Evolutionary conservation across 768 basidiomycete species (phyloP).

Genomic region (Agrocybe praecox): DNA sequence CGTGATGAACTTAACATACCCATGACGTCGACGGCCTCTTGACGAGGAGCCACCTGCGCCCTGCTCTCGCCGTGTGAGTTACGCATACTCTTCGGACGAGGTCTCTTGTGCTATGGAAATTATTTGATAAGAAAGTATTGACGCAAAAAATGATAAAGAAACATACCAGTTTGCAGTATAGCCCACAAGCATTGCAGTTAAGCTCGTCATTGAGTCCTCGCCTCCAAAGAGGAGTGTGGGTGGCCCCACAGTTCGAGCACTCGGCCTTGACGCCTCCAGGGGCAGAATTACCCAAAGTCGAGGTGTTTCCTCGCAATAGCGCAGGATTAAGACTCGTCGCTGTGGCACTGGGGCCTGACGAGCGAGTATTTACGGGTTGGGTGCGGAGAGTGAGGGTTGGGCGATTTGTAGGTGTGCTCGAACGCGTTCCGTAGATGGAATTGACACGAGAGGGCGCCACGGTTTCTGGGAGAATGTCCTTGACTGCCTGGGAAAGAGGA

Average conservation of each 20-base stretch:
- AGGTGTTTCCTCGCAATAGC: constrained; percentile 33
- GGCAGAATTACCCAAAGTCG: constrained; percentile 37
- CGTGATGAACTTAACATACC: constrained; percentile 45
- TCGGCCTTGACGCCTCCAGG: constrained; percentile 74
- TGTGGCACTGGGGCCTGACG: constrained; percentile 67
- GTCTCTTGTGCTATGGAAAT: constrained; percentile 72
- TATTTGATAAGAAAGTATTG: constrained; percentile 10
- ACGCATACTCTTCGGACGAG: constrained; percentile 87
- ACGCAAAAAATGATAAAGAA: background rate
- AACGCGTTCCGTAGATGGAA: constrained; percentile 52
- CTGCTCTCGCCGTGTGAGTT: constrained; percentile 75
- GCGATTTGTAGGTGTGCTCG: constrained; percentile 42
- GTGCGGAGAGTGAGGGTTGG: constrained; percentile 69
- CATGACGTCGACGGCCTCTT: constrained; percentile 74
- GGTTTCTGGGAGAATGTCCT: constrained; percentile 50
- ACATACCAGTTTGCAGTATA: constrained; percentile 84
- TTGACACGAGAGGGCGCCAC: constrained; percentile 62
- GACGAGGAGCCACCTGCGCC: constrained; percentile 61
- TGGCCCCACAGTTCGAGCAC: constrained; percentile 88
- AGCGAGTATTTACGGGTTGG: constrained; percentile 47
- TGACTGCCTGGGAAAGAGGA: constrained; percentile 42
- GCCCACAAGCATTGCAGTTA: constrained; percentile 87
- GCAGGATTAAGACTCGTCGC: constrained; percentile 58
- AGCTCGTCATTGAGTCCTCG: constrained; percentile 86
- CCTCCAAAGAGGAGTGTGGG: constrained; percentile 87